Evolutionary conservation across 2,329 filamentous ascomycete genomes (phyloP).

Genomic region (Pseudogymnoascus sp.): DNA sequence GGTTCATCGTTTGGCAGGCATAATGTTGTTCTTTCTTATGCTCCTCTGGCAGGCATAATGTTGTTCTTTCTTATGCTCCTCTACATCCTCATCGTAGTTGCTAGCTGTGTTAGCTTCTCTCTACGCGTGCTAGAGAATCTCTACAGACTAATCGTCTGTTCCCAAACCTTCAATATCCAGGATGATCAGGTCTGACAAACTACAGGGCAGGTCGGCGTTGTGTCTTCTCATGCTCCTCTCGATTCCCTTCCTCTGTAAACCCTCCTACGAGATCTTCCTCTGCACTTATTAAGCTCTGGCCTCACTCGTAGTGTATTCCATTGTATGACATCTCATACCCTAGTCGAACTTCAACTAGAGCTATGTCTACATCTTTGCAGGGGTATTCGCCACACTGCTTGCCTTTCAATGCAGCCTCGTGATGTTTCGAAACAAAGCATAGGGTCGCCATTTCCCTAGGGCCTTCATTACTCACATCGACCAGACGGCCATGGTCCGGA

Average conservation of each 20-base stretch:
- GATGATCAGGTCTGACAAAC: constrained; percentile 12
- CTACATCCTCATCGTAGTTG: constrained; percentile 11
- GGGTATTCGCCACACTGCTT: neutral
- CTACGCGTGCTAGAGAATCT: constrained; percentile 11
- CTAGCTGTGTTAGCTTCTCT: neutral
- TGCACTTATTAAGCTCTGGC: constrained; percentile 15
- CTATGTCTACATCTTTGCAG: constrained; percentile 11
- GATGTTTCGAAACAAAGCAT: constrained; percentile 10
- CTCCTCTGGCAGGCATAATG: too few species aligned
- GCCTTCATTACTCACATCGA: constrained; percentile 10
- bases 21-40: too few species aligned
- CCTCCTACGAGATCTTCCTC: constrained; percentile 18
- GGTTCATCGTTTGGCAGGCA: constrained; percentile 15
- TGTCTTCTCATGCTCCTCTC: constrained; percentile 15
- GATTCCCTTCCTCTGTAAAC: constrained; percentile 12
- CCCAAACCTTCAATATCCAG: neutral
- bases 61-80: constrained; percentile 13
- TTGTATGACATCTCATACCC: constrained; percentile 15
- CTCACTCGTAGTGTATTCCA: constrained; percentile 13
- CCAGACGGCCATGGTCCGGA: neutral
- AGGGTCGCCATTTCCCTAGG: constrained; percentile 8
- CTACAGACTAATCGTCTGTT: constrained; percentile 16
- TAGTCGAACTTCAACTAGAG: neutral
- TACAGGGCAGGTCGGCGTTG: constrained; percentile 18
- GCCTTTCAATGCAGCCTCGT: constrained; percentile 7